Evolutionary conservation across 768 basidiomycete species (phyloP), one percentile per base, ranked within the genome.

Genomic region (Lentinus tigrinus): DNA sequence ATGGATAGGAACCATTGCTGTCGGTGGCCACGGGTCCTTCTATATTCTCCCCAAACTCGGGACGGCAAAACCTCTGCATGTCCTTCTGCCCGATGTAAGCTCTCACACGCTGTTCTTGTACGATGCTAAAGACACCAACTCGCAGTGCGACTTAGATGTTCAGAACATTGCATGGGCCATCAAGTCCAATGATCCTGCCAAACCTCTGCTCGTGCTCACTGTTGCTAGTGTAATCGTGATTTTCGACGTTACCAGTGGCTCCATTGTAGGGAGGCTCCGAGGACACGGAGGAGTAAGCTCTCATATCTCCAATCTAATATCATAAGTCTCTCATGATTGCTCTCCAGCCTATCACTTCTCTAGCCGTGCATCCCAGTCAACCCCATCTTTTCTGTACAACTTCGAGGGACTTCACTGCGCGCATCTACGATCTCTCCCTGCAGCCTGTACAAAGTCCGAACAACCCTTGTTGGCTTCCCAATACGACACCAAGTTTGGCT

Each of bases 251-350:
- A 71, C 70, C 50, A 70, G 67, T 19, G 72, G 73, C 39, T 65
- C 67, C 3, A 58, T 85, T 5, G 56, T 78, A 3, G 79, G 85
- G 7, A 75, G 72, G 59, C 73, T 88, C 39, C 81, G 85, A 38
- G 89, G 88, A 2, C 89, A 91, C 67, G 89, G 89, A 21, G 87
- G 85, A 37, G 89, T 89, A 72, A 73, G 84, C 31, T 11, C 26
- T 27, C 4, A 7, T 72, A 28, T 44, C 31, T 34, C 52, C 14
- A 11, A 42, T 46, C 42, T 28, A n/a, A 21, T 3, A 26, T 13
- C 34, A 44, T 43, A 4, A 39, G 36, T 4, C 40, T 19, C 23
- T 52, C 11, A 50, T 63, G 34, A 64, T 62, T 42, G 39, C 40
- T 16, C 27, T 14, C 8, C 47, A 84, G 81, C 72, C 76, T 26